Evolutionary conservation across 371 early-diverging fungal species (phyloP).

Genomic region (Chytridiales sp.): DNA sequence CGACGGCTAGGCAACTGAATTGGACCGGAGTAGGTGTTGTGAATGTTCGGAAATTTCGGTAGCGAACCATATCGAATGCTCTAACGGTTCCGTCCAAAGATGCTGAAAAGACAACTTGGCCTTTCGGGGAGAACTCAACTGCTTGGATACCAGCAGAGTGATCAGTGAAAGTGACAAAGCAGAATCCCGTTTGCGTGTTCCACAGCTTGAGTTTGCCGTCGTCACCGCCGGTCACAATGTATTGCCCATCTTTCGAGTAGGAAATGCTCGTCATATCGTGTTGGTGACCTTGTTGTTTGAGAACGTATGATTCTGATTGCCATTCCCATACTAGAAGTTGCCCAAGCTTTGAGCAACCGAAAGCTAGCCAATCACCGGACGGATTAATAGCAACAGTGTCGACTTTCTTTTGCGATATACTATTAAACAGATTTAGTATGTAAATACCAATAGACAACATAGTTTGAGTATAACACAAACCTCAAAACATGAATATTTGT

Average conservation of each 20-base stretch:
- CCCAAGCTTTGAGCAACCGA: conserved; percentile 87
- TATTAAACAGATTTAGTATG: too few relatives aligned
- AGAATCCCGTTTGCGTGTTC: conserved; percentile 93
- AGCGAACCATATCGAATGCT: conserved; percentile 94
- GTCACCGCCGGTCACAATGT: conserved; percentile 93
- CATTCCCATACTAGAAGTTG: conserved; percentile 99
- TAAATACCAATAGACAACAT: conserved; percentile 1
- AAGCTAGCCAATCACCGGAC: conserved; percentile 96
- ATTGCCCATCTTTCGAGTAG: conserved; percentile 93
- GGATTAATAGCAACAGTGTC: conserved; percentile 83
- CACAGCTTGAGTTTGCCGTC: conserved; percentile 97
- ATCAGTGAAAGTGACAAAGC: conserved; percentile 95
- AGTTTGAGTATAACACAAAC: conserved; percentile 39
- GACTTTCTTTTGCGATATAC: conserved; percentile 92
- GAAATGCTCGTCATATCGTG: conserved; percentile 87
- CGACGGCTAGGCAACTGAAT: conserved; percentile 89
- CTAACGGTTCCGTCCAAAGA: conserved; percentile 97
- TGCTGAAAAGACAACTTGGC: conserved; percentile 90
- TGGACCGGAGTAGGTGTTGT: conserved; percentile 96
- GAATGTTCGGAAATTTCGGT: conserved; percentile 96
- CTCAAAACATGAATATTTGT: conserved; percentile 82
- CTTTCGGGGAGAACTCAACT: conserved; percentile 85
- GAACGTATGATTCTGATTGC: conserved; percentile 96
- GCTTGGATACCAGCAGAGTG: conserved; percentile 82
- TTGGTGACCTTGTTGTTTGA: conserved; percentile 97